Evolutionary conservation across 169 alveolate genomes (phyloP), one percentile per base, ranked within the genome.

Genomic region (Plasmodium knowlesi): DNA sequence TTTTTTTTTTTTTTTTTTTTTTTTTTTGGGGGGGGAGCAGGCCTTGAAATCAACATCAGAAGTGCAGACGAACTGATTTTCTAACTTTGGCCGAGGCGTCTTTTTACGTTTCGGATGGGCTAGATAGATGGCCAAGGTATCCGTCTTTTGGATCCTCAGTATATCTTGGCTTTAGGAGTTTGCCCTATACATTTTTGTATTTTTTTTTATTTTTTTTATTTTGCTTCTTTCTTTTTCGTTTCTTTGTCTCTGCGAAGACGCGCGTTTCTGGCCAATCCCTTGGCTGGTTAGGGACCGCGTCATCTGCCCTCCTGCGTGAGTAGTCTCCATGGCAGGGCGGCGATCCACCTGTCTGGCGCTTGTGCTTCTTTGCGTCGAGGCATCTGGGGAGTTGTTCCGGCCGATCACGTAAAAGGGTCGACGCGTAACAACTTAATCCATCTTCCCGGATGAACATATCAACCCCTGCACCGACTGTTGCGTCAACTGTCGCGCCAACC

Each of bases 31-130:
- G 57, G 5, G 39, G 39, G 57, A 12, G 19, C 41, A 84, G 93
- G 84, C 70, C 84, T 84, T 12, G 93, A 84, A 84, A 84, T 84
- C 53, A 84, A 84, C 61, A 84, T 84, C n/a, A 84, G 93, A 37
- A 84, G 93, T 73, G 93, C 93, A 30, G 93, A 84, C 57, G 84
- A 84, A 30, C 25, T 84, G 54, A 84, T 84, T 25, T 84, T 84
- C 41, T 84, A 73, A 73, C 10, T 30, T 25, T 32, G 82, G 41
- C 53, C 54, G 30, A 22, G 53, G 41, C 25, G 41, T 73, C 3
- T 32, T 73, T 78, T 39, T 41, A 78, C 54, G 16, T 37, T 30
- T n/a, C 14, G 22, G n/a, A 30, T 46, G 57, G 57, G n/a, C 57
- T 12, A 46, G 5, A 46, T 2, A 10, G 57, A 46, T 46, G 12